A percentile compares a stretch with the other conserved stretches of the same genome.
phyloP scores from a whole-genome alignment of 371 early-diverging fungal genomes.

The Mucor velutinosus region DNA sequence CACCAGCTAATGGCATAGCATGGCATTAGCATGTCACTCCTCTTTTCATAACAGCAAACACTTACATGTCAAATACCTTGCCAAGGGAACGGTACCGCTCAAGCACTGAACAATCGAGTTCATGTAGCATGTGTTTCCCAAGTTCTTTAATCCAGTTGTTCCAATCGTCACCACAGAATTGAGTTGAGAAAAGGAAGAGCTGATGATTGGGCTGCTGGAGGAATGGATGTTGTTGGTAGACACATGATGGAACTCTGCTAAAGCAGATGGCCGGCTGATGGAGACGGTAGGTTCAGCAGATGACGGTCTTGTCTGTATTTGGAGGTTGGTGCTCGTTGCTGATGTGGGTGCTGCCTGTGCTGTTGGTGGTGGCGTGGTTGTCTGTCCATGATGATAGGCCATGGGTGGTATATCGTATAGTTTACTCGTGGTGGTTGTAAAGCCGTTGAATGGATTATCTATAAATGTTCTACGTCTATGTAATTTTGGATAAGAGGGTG shows the following conservation, averaged over 20 bases:
- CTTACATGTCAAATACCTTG: conserved; percentile 73
- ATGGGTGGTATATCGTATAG: conserved; percentile 30
- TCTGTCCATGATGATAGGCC: not conserved
- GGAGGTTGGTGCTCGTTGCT: not conserved
- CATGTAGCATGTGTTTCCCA: conserved; percentile 99
- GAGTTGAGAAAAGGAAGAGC: conserved; percentile 43
- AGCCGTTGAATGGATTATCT: conserved; percentile 65
- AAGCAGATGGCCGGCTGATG: conserved; percentile 10
- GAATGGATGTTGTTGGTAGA: conserved; percentile 15
- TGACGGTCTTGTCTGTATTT: conserved; percentile 4
- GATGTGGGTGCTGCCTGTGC: conserved; percentile 2
- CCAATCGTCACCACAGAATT: conserved; percentile 55
- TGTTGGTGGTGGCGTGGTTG: not conserved
- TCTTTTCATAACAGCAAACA: not conserved
- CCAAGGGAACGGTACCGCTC: conserved; percentile 80
- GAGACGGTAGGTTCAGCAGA: conserved; percentile 7
- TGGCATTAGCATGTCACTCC: not conserved
- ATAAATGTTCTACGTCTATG: conserved; percentile 55
- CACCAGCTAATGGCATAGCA: conserved; percentile 50
- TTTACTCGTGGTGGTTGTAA: conserved; percentile 42
- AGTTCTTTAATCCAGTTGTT: conserved; percentile 80
- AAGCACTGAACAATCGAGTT: conserved; percentile 95
- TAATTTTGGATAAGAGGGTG: conserved; percentile 18
- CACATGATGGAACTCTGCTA: conserved; percentile 20
- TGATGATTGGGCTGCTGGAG: conserved; percentile 10